Evolutionary conservation across 768 basidiomycete species (phyloP).

Genomic region (Kwoniella mangroviensis): DNA sequence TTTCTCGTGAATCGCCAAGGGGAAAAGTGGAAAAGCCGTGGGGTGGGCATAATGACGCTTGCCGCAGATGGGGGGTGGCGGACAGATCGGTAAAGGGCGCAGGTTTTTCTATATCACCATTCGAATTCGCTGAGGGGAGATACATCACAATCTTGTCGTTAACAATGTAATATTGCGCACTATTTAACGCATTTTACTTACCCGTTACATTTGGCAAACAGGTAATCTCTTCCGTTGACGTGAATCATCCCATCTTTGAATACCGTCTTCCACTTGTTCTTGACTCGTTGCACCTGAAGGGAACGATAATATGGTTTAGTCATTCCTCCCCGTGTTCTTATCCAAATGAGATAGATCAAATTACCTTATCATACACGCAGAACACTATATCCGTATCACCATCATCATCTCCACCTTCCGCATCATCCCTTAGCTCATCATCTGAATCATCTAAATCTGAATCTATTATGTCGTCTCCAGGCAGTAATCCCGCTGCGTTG

Average conservation of each 20-base stretch:
- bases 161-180: neutral
- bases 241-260: constrained; percentile 98
- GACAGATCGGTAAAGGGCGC: too few relatives aligned
- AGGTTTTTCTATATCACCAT: constrained; percentile 32
- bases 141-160: neutral
- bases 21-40: too few relatives aligned
- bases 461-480: constrained; percentile 79
- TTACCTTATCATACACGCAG: constrained; percentile 96
- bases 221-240: constrained; percentile 94
- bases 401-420: constrained; percentile 64
- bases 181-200: constrained; percentile 59
- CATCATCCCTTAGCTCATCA: constrained; percentile 79
- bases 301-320: neutral
- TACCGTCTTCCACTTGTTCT: constrained; percentile 99
- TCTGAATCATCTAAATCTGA: constrained; percentile 92
- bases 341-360: constrained; percentile 27
- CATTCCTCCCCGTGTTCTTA: neutral
- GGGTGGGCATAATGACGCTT: too few relatives aligned
- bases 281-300: constrained; percentile 89
- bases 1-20: too few relatives aligned
- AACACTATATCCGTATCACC: constrained; percentile 92
- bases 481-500: constrained; percentile 57
- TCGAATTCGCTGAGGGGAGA: constrained; percentile 45
- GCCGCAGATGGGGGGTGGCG: too few relatives aligned
- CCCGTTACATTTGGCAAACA: constrained; percentile 97